Percentiles rank a stretch among this genome's conserved stretches.
phyloP scores from a whole-genome alignment of 1,139 yeast species.

The Taiozyma sp. region DNA sequence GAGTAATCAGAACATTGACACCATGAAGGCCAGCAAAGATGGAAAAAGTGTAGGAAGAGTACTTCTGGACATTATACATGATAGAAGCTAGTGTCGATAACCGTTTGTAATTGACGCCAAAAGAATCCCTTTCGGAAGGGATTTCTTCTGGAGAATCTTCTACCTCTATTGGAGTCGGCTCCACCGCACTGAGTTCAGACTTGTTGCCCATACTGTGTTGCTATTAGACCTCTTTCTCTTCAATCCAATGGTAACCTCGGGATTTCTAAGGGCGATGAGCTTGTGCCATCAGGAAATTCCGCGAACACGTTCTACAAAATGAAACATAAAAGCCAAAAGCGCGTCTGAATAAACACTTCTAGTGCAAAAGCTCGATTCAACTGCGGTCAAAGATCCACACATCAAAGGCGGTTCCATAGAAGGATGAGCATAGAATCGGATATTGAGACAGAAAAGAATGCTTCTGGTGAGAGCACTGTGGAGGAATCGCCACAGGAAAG shows the following conservation, averaged over 20 bases:
- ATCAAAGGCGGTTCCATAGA: neutral
- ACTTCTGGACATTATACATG: conserved; percentile 40
- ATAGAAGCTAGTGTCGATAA: conserved; percentile 1
- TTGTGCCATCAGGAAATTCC: neutral
- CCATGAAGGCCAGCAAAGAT: conserved; percentile 58
- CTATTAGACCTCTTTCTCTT: neutral
- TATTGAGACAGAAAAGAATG: conserved; percentile 3
- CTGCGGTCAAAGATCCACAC: neutral
- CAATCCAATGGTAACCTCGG: neutral
- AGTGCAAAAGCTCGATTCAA: neutral
- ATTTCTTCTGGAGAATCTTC: neutral
- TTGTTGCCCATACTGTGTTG: neutral
- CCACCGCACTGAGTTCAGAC: neutral
- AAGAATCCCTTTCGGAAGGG: neutral
- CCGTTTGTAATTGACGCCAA: conserved; percentile 3
- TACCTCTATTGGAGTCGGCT: neutral
- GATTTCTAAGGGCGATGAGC: neutral
- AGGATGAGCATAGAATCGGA: conserved; percentile 1
- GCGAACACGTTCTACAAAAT: neutral
- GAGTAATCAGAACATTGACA: conserved; percentile 50
- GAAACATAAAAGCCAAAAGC: neutral
- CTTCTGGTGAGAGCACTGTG: conserved; percentile 4
- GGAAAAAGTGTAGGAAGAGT: conserved; percentile 56
- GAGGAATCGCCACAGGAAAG: conserved; percentile 5
- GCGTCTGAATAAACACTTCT: neutral